phyloP scores from a whole-genome alignment of 306 rosid species.

The Acacia crassicarpa region DNA sequence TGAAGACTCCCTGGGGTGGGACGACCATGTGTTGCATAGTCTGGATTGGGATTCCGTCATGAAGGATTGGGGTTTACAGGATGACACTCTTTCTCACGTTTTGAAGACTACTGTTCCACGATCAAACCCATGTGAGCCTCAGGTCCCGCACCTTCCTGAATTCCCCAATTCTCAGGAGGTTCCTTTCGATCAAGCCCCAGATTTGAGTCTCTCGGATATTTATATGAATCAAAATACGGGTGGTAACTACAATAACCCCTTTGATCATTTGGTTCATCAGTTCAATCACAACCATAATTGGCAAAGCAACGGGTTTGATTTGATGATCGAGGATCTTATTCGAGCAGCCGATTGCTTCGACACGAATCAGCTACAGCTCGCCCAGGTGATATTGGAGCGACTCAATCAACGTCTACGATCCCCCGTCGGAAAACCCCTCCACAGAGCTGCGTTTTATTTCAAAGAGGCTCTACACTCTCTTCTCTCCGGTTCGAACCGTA shows the following conservation, averaged over 20 bases:
- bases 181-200: slow-evolving; percentile 52
- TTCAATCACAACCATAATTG: slow-evolving; percentile 22
- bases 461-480: slow-evolving; percentile 77
- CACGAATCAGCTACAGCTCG: slow-evolving; percentile 54
- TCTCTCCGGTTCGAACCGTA: slow-evolving; percentile 57
- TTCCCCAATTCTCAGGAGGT: slow-evolving; percentile 38
- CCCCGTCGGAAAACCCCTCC: slow-evolving; percentile 55
- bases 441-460: slow-evolving; percentile 70
- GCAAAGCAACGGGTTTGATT: slow-evolving; percentile 48
- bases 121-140: slow-evolving; percentile 33
- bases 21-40: slow-evolving; percentile 63
- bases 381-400: slow-evolving; percentile 71
- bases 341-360: slow-evolving; percentile 82
- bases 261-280: slow-evolving; percentile 29
- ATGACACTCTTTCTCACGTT: slow-evolving; percentile 46
- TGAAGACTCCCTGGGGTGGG: slow-evolving; percentile 52
- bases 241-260: slow-evolving; percentile 9
- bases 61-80: slow-evolving; percentile 68
- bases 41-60: slow-evolving; percentile 85
- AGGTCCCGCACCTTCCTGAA: slow-evolving; percentile 32
- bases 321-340: slow-evolving; percentile 69
- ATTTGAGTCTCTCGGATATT: slow-evolving; percentile 46
- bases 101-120: slow-evolving; percentile 26
- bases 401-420: slow-evolving; percentile 68
- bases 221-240: slow-evolving; percentile 38